These are phyloP conservation scores for Heliosperma pusillum DNA, from an alignment of 148 eudicot species.

Conservation along the genomic window DNA sequence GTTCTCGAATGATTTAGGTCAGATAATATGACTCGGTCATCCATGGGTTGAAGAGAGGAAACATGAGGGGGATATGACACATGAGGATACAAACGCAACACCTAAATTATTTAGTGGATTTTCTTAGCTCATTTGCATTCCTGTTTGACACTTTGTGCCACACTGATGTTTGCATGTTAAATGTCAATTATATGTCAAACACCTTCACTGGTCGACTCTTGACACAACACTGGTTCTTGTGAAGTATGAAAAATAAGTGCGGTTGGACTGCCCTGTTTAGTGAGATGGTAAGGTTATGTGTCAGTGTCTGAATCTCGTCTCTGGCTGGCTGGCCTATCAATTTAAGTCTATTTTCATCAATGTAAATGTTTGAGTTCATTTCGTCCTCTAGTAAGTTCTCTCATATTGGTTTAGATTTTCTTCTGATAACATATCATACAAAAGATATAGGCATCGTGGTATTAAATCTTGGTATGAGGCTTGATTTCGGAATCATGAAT, in stretches of 20 bases:
- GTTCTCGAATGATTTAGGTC: no score
- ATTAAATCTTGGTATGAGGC: not conserved
- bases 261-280: not conserved
- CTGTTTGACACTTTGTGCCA: not conserved
- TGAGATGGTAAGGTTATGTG: not conserved
- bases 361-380: not conserved
- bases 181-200: not conserved
- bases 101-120: not conserved
- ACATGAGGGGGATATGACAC: no score
- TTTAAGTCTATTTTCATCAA: conserved; percentile 2
- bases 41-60: no score
- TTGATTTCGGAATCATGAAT: not conserved
- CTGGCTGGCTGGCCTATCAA: conserved; percentile 5
- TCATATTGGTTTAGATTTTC: not conserved
- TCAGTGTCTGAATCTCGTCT: not conserved
- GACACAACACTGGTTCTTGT: not conserved
- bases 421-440: not conserved
- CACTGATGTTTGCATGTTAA: not conserved
- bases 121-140: not conserved
- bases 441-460: not conserved
- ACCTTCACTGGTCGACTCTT: not conserved
- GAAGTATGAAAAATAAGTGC: not conserved
- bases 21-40: no score
- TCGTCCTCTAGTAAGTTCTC: not conserved
- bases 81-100: not conserved